Evolutionary conservation across 2,329 filamentous ascomycete genomes (phyloP).

Genomic region (Plectosphaerella sp.): DNA sequence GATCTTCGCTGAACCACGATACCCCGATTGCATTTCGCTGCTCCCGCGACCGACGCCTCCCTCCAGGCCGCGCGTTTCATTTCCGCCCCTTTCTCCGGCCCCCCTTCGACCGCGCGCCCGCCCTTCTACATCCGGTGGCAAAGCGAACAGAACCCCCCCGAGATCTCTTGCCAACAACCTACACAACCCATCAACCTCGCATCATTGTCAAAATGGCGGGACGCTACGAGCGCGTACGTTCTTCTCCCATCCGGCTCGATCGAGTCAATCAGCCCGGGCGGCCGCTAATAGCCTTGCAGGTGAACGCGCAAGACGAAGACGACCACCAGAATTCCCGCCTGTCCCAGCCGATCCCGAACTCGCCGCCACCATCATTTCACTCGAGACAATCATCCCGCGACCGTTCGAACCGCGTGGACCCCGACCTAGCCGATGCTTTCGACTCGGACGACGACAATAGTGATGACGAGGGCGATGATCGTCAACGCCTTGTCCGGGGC

Average conservation of each 20-base stretch:
- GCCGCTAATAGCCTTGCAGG: conserved; percentile 30
- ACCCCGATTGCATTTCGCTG: not conserved
- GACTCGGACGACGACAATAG: conserved; percentile 73
- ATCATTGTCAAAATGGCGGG: conserved; percentile 39
- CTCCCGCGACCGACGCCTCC: not conserved
- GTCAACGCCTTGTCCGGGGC: conserved; percentile 79
- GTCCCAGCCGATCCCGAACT: conserved; percentile 44
- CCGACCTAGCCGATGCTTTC: conserved; percentile 89
- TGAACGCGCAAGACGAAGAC: conserved; percentile 56
- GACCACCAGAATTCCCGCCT: conserved; percentile 32
- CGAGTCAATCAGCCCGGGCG: not conserved
- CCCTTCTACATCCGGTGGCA: conserved; percentile 9
- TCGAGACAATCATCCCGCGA: conserved; percentile 66
- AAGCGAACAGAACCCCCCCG: conserved; percentile 2
- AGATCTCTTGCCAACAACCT: not conserved
- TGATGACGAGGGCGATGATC: conserved; percentile 73
- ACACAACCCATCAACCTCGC: not conserved
- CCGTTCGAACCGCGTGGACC: conserved; percentile 52
- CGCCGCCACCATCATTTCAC: conserved; percentile 79
- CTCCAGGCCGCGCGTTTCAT: conserved; percentile 2
- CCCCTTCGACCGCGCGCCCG: conserved; percentile 4
- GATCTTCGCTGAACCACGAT: not conserved
- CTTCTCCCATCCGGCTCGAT: not conserved
- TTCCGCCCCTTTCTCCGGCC: conserved; percentile 7
- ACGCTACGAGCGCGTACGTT: conserved; percentile 54